Conservation (phyloP, 225 moss, liverwort and hornwort species). For the Sphagnum tenellum region DNA sequence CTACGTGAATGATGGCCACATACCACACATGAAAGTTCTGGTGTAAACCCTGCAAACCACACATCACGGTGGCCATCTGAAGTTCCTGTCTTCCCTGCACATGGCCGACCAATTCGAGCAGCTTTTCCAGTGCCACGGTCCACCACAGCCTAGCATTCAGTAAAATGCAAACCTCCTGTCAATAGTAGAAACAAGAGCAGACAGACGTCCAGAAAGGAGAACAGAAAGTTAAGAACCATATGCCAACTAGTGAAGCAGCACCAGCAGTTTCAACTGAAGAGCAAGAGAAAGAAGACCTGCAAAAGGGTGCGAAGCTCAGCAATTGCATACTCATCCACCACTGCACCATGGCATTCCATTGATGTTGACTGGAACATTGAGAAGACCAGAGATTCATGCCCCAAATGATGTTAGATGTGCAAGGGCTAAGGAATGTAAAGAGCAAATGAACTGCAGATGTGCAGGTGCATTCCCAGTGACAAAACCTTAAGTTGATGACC, state of each 20-base stretch:
- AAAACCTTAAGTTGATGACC: too few relatives aligned
- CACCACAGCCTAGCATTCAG: conserved; percentile 54
- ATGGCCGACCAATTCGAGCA: conserved; percentile 80
- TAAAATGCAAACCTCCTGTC: not conserved
- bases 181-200: too few relatives aligned
- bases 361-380: conserved; percentile 26
- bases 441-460: conserved; percentile 3
- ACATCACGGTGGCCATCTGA: conserved; percentile 91
- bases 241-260: too few relatives aligned
- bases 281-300: conserved; percentile 43
- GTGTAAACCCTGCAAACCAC: conserved; percentile 99
- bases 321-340: conserved; percentile 64
- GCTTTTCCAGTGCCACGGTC: conserved; percentile 84
- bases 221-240: too few relatives aligned
- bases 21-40: conserved; percentile 91
- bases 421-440: conserved; percentile 8
- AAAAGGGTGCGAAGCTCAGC: conserved; percentile 83
- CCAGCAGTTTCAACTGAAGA: not conserved
- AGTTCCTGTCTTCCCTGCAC: conserved; percentile 95
- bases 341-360: conserved; percentile 20
- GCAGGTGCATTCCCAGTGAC: not conserved
- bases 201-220: too few relatives aligned
- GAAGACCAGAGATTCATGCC: not conserved
- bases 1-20: too few relatives aligned
- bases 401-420: not conserved